Base-by-base conservation (phyloP, 306 rosid genomes). In the Acacia crassicarpa region DNA sequence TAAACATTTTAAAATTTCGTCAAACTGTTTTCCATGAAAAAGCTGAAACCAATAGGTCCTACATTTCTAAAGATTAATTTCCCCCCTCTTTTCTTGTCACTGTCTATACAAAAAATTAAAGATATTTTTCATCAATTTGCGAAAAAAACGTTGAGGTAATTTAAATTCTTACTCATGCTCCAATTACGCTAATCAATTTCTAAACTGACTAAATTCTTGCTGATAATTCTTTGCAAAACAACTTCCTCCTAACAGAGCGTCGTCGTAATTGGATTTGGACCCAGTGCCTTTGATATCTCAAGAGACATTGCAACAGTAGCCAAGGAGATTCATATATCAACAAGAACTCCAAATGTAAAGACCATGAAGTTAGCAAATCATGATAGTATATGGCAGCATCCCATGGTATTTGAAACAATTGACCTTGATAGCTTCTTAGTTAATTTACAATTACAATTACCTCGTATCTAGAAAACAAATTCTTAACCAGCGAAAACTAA, bases 211-310 rank as follows among this genome's bases (percentile, higher is more conserved):
- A 8, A 8, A 43, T 43, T 6, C 41, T 38, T 76, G 19, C 11
- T 59, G 66, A 38, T 73, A 72, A 43, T 27, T 71, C 67, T 12
- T 62, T 62, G 35, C 5, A 0, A 62, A 72, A 53, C 73, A 72
- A 30, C 22, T 22, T 16, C 6, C 19, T n/a, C 44, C 43, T 67
- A 33, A 67, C 81, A 79, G 87, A 7, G 70, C 11, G 81, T 84
- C 48, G 74, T 84, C 16, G 13, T 84, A 11, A 75, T 84, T 67
- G 87, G 84, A 58, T 79, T 56, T 68, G 87, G 68, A 58, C 4
- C 84, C 13, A 84, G 87, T 68, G 81, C 87, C 22, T 74, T 74
- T 73, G 86, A 83, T 59, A 83, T 83, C 56, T 83, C 86, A 32
- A 78, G 80, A 83, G 86, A 84, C 19, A 56, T 84, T 74, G 78